Base-by-base conservation (phyloP, 257 asterid genomes). In the Forsythia viridissima region DNA sequence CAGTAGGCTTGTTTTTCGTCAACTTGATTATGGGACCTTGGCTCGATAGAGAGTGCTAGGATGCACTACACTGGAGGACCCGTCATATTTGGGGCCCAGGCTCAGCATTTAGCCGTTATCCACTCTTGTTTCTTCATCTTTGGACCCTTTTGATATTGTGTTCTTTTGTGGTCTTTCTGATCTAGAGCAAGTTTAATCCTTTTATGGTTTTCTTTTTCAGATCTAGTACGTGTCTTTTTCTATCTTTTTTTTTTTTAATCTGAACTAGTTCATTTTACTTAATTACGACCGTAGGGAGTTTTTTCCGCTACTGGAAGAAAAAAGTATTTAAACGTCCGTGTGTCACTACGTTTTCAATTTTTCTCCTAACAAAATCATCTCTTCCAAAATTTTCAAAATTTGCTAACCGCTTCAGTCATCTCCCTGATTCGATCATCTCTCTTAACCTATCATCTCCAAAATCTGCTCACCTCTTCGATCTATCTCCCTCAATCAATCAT, bases 111-210 rank as follows among this genome's bases (percentile, higher is more conserved):
- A 63, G 70, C 72, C 40, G n/a, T 73, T 55, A 7, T 52, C 34
- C 51, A n/a, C 70, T 73, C n/a, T 42, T 13, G 43, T 66, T 68
- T 66, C 61, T 70, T 72, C 42, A 74, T 5, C 51, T n/a, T 63
- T 72, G 71, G 75, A 24, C 13, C 51, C 13, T 48, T 71, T 73
- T 51, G 57, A 4, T 30, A 74, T 75, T 43, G 18, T 39, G 21
- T 16, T 43, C 36, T 30, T 44, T 38, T 38, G 21, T 52, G 52
- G 66, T 75, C 71, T 24, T 20, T 74, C 46, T 77, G 68, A 51
- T 70, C 21, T 10, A 12, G 43, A 24, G 36, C 21, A 30, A 46
- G 30, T 74, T 71, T 74, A 30, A 20, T 65, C n/a, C 65, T 79
- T 70, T 18, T 12, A 46, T 71, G 20, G 46, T 46, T 68, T 20